Percentiles rank a stretch among this genome's conserved stretches.
phyloP scores from a whole-genome alignment of 306 rosid species.

The Prunus fruticosa region DNA sequence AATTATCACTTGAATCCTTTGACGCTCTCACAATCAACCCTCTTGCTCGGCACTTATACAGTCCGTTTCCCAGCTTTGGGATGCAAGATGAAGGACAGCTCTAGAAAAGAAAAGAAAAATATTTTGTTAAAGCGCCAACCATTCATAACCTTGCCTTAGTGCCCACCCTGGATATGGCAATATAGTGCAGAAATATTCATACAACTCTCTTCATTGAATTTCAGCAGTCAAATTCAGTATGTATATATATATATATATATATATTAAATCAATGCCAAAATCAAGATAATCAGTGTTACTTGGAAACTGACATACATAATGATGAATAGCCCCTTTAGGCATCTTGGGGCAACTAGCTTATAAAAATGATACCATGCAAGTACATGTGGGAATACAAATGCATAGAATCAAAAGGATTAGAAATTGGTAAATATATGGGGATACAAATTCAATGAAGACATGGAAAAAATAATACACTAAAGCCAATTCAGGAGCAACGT shows the following conservation, averaged over 20 bases:
- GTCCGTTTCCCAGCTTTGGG: constrained; percentile 45
- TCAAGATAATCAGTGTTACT: no score
- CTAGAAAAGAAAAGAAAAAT: constrained; percentile 23
- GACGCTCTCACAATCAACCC: constrained; percentile 63
- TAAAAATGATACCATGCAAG: background rate
- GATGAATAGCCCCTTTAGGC: background rate
- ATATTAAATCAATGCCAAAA: no score
- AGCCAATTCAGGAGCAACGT: background rate
- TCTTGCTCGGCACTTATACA: constrained; percentile 55
- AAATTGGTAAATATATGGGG: background rate
- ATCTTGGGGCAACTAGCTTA: background rate
- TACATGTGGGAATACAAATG: background rate
- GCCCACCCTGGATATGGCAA: background rate
- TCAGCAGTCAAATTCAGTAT: background rate
- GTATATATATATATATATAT: no score
- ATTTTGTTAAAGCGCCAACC: background rate
- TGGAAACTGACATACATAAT: background rate
- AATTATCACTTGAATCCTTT: constrained; percentile 53
- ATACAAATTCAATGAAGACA: background rate
- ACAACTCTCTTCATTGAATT: background rate
- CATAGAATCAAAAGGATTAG: background rate
- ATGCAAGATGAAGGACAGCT: constrained; percentile 52
- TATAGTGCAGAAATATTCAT: background rate
- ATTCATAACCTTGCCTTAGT: background rate
- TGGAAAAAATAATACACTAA: background rate